A percentile compares a stretch with the other conserved stretches of the same genome.
phyloP scores from a whole-genome alignment of 768 basidiomycete species.

The Piloderma croceum region DNA sequence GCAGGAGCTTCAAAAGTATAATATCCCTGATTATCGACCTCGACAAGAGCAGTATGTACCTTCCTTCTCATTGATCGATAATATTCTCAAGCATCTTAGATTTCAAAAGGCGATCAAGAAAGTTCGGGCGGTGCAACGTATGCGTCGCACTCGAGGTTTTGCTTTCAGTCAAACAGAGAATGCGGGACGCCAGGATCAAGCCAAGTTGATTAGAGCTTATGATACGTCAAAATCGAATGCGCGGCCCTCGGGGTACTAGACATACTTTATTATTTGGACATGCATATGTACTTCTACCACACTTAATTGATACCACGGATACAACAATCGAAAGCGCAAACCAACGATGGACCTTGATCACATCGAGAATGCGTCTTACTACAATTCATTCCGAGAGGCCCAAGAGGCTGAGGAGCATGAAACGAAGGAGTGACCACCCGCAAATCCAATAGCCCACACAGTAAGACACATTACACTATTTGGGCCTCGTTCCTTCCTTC shows the following conservation, averaged over 20 bases:
- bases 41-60: conserved; percentile 87
- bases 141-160: conserved; percentile 94
- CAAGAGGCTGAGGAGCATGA: too few species aligned
- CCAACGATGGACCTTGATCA: too few species aligned
- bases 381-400: too few species aligned
- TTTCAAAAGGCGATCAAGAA: conserved; percentile 99
- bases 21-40: conserved; percentile 93
- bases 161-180: conserved; percentile 98
- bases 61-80: conserved; percentile 3
- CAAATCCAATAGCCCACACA: too few species aligned
- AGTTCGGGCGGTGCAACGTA: conserved; percentile 95
- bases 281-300: not conserved
- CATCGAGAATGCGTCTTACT: too few species aligned
- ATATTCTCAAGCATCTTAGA: conserved; percentile 33
- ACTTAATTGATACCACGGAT: too few species aligned
- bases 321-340: too few species aligned
- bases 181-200: conserved; percentile 76
- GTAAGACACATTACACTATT: too few species aligned
- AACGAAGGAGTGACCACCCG: too few species aligned
- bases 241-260: conserved; percentile 71
- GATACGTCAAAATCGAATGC: conserved; percentile 75
- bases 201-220: conserved; percentile 78
- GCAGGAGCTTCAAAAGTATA: conserved; percentile 99
- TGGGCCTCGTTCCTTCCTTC: too few species aligned
- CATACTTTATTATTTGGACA: not conserved